Conservation (phyloP, 1,284 basidiomycete genomes). For the Amylostereum chailletii region DNA sequence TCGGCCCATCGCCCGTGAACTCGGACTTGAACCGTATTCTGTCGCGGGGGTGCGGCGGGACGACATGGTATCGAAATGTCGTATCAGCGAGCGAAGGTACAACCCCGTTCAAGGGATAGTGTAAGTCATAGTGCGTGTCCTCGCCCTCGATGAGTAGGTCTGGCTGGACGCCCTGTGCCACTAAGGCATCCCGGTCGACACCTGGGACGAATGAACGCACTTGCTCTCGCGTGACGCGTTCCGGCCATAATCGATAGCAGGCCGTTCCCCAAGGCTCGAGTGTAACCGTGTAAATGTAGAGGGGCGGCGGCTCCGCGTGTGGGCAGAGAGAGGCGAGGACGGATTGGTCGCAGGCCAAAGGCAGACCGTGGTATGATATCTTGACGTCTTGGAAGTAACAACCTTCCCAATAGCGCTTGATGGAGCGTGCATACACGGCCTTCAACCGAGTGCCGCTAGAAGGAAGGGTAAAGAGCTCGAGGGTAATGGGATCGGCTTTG, state of each 20-base stretch:
- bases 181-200: neutral
- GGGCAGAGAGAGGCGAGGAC: constrained; percentile 21
- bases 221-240: constrained; percentile 8
- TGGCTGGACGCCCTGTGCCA: constrained; percentile 1
- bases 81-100: constrained; percentile 6
- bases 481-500: constrained; percentile 16
- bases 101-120: constrained; percentile 4
- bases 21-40: neutral
- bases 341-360: constrained; percentile 24
- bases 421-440: constrained; percentile 13
- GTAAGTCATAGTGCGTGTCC: neutral
- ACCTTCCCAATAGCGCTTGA: constrained; percentile 11
- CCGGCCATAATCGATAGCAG: constrained; percentile 10
- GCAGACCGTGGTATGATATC: constrained; percentile 41
- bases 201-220: constrained; percentile 4
- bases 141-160: neutral
- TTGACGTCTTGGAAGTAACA: constrained; percentile 30
- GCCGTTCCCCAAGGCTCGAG: constrained; percentile 11
- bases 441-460: constrained; percentile 13
- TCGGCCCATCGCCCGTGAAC: neutral
- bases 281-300: constrained; percentile 33
- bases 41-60: constrained; percentile 6
- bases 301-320: constrained; percentile 33
- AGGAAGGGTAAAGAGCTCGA: constrained; percentile 24
- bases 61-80: constrained; percentile 11